phyloP scores from a whole-genome alignment of 139 green algal genomes.

The Yamagishiella unicocca region DNA sequence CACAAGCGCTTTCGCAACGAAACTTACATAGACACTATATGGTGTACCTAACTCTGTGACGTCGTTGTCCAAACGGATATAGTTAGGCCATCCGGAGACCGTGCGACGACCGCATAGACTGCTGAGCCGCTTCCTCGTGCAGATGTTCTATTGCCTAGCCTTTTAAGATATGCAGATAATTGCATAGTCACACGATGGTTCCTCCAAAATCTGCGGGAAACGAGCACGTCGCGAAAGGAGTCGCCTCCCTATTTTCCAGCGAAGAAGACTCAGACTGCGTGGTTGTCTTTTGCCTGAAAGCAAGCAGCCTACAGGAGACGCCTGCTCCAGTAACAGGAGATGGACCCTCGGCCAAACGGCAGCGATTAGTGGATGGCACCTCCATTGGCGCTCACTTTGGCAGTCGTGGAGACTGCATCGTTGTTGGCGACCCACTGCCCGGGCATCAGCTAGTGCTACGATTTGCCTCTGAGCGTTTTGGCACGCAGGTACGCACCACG shows the following conservation, averaged over 20 bases:
- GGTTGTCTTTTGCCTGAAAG: background rate
- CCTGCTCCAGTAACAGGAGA: background rate
- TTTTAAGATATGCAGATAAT: too few species aligned
- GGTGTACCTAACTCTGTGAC: too few species aligned
- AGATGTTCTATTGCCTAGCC: too few species aligned
- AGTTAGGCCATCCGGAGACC: too few species aligned
- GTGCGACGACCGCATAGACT: too few species aligned
- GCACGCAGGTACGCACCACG: background rate
- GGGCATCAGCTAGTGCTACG: conserved; percentile 1
- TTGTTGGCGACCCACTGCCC: conserved; percentile 11
- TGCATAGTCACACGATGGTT: background rate
- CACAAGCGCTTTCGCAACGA: too few species aligned
- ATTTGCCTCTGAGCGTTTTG: background rate
- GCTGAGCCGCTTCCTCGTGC: too few species aligned
- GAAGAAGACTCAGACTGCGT: conserved; percentile 13
- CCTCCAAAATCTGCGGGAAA: background rate
- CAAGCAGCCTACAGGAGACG: background rate
- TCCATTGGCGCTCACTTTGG: background rate
- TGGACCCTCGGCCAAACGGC: background rate
- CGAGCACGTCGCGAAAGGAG: background rate
- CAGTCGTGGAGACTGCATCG: background rate
- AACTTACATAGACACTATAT: too few species aligned
- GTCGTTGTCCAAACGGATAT: too few species aligned
- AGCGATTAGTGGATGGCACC: background rate
- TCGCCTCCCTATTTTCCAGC: background rate